Evolutionary conservation across 345 rosid genomes (phyloP).

Genomic region (Lepidium aucheri): DNA sequence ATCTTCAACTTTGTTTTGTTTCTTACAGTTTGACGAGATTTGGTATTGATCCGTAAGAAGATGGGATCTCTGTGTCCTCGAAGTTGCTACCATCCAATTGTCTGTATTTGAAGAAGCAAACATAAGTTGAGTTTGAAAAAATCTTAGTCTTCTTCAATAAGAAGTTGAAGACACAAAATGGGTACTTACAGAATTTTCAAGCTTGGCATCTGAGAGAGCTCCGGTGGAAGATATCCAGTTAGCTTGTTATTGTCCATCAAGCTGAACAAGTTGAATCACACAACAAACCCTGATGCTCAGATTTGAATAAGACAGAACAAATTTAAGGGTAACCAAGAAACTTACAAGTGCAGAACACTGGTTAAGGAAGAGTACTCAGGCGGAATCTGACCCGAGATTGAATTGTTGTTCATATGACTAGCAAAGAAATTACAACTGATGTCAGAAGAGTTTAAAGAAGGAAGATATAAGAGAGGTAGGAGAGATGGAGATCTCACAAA

Average conservation of each 20-base stretch:
- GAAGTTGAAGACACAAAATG: background rate
- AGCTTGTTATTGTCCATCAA: constrained; percentile 44
- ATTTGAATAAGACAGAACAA: background rate
- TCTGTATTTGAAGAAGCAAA: constrained; percentile 23
- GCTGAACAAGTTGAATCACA: constrained; percentile 17
- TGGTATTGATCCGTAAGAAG: constrained; percentile 32
- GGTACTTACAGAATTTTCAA: constrained; percentile 30
- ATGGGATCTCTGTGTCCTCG: constrained; percentile 33
- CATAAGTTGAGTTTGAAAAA: background rate
- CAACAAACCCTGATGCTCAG: background rate
- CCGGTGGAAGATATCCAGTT: constrained; percentile 37
- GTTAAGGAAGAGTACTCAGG: constrained; percentile 32
- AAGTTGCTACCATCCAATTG: constrained; percentile 42
- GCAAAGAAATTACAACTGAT: background rate
- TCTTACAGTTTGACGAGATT: constrained; percentile 36
- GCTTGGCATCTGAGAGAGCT: constrained; percentile 32
- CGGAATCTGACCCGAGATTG: constrained; percentile 44
- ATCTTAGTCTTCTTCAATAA: background rate
- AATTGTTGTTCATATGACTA: constrained; percentile 51
- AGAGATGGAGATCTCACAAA: constrained; percentile 33
- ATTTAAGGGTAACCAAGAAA: background rate
- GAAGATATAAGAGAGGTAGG: background rate
- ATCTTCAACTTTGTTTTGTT: background rate
- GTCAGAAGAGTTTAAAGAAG: background rate
- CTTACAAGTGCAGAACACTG: constrained; percentile 36